Base-by-base conservation (phyloP, 2,329 filamentous ascomycete genomes). In the Xylariaceae sp. region DNA sequence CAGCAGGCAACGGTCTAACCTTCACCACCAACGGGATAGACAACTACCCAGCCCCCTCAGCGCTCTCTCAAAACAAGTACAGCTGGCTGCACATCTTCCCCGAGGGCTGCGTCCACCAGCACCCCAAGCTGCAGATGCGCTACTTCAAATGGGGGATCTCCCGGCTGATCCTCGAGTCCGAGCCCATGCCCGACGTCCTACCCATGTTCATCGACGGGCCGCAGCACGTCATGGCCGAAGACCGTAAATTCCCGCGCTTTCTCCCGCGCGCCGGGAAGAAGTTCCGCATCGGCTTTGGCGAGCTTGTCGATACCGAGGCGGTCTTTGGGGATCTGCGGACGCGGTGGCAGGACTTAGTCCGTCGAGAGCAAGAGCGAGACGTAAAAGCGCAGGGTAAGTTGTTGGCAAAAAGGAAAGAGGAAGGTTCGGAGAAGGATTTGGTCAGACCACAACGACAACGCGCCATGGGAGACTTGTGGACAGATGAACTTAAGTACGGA, bases 121-220 rank as follows among this genome's bases (percentile, higher is more conserved):
- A 89, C 55, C 79, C 85, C 1, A 73, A 82, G 34, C 82, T 83
- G 57, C 81, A 84, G 6, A 84, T 97, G 75, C 86, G 93, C 22
- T 98, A 98, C 70, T 97, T 97, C 79, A 96, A 95, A 72, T 98
- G 93, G 93, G 93, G 93, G 1, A 76, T 97, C 2, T 89, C 92
- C 6, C 82, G 93, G 2, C 76, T 97, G 47, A 93, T 98, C 47
- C 80, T 98, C 37, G 93, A 98, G 67, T 81, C 85, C 37, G 86
- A 92, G 39, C 88, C 89, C 3, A 83, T 87, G 51, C 93, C 93
- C 0, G 88, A 94, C 55, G 79, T 98, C 17, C 79, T 98, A 27
- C 90, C 93, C 35, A 92, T 98, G 69, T 98, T 94, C 74, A 85
- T 97, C 40, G 88, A 96, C 59, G 93, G 93, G 22, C 86, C 87